phyloP scores from a whole-genome alignment of 2,329 filamentous ascomycete genomes.

The Fusarium nelsonii region DNA sequence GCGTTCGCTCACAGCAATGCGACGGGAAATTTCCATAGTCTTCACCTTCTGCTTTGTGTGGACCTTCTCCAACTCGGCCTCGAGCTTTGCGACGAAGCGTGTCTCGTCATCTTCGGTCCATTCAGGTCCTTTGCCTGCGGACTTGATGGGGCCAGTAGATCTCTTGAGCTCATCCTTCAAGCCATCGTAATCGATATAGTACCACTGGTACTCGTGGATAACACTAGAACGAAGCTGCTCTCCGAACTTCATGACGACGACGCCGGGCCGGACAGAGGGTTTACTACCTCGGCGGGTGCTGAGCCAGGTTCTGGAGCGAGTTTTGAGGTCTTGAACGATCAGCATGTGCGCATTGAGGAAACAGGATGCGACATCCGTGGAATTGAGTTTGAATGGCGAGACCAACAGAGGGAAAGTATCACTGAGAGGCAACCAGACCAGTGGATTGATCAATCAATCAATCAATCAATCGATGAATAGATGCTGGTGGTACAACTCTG shows the following conservation, averaged over 20 bases:
- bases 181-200: conserved; percentile 98
- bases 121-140: conserved; percentile 63
- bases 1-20: conserved; percentile 87
- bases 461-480: conserved; percentile 11
- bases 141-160: conserved; percentile 65
- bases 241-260: conserved; percentile 85
- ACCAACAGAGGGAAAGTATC: conserved; percentile 1
- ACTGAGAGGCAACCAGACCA: conserved; percentile 13
- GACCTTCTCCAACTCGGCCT: conserved; percentile 95
- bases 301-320: conserved; percentile 58
- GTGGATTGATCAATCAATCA: conserved; percentile 13
- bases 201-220: conserved; percentile 97
- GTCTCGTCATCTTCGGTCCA: conserved; percentile 96
- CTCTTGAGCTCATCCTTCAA: conserved; percentile 89
- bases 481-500: conserved; percentile 13
- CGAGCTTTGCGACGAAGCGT: conserved; percentile 86
- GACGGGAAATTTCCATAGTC: conserved; percentile 91
- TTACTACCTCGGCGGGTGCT: conserved; percentile 48
- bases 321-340: conserved; percentile 65
- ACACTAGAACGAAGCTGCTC: conserved; percentile 95
- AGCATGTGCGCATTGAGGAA: conserved; percentile 58
- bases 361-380: conserved; percentile 28
- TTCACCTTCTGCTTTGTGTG: conserved; percentile 98
- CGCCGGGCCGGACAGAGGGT: conserved; percentile 60
- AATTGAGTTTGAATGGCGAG: conserved; percentile 19